Conservation (phyloP, 257 asterid genomes). For the Ballota nigra region DNA sequence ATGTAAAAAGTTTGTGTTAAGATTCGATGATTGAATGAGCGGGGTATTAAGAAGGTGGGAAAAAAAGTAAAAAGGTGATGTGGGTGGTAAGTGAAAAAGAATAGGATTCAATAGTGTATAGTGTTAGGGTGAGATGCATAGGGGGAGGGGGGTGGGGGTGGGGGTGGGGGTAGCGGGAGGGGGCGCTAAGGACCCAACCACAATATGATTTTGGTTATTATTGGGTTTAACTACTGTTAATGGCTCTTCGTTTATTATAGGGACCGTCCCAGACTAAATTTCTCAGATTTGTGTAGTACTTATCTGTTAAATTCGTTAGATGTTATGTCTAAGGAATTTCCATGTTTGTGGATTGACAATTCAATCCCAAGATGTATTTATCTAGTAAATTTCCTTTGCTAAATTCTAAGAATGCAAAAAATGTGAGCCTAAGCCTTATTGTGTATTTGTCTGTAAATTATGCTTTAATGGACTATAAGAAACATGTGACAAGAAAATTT, state of each 20-base stretch:
- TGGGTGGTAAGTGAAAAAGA: not conserved
- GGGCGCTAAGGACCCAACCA: too few relatives aligned
- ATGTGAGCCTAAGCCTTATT: not conserved
- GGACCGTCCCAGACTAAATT: not conserved
- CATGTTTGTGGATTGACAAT: not conserved
- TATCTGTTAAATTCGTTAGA: not conserved
- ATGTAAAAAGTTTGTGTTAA: not conserved
- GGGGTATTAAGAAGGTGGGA: not conserved
- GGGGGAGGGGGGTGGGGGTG: not conserved
- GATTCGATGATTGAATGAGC: not conserved
- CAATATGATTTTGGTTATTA: not conserved
- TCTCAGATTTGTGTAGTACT: not conserved
- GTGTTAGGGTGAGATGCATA: not conserved
- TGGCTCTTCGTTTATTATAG: not conserved
- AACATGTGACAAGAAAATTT: not conserved
- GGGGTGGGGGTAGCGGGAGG: too few relatives aligned
- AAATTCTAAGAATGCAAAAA: not conserved
- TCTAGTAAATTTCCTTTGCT: too few relatives aligned
- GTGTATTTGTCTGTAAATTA: not conserved
- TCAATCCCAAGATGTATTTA: not conserved
- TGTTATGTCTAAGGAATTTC: not conserved
- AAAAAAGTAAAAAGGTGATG: not conserved
- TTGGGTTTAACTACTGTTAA: not conserved
- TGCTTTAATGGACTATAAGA: too few relatives aligned
- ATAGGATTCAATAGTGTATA: too few relatives aligned